These are phyloP conservation scores for Axilococcus clingmanii DNA, from an alignment of 139 green algal species.

Conservation along the genomic window DNA sequence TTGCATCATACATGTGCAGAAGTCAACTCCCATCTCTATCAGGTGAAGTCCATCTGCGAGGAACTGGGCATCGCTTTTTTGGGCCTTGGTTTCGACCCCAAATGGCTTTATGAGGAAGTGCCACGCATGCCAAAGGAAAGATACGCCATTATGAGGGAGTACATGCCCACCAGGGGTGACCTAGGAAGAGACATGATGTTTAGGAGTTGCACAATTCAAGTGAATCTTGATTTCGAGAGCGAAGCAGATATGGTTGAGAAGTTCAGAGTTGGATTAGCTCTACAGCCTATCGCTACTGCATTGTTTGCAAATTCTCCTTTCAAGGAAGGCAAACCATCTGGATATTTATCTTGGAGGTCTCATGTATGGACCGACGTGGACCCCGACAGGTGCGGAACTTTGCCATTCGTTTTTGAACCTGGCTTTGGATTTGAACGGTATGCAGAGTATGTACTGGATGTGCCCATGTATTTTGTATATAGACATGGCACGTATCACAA, in stretches of 20 bases:
- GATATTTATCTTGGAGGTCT: slow-evolving; percentile 49
- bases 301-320: slow-evolving; percentile 98
- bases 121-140: slow-evolving; percentile 91
- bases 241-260: slow-evolving; percentile 97
- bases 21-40: slow-evolving; percentile 88
- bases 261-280: slow-evolving; percentile 86
- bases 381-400: slow-evolving; percentile 64
- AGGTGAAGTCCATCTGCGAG: slow-evolving; percentile 45
- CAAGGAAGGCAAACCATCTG: slow-evolving; percentile 81
- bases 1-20: slow-evolving; percentile 94
- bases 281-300: slow-evolving; percentile 94
- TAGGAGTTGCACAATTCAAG: slow-evolving; percentile 94
- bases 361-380: slow-evolving; percentile 93
- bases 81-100: slow-evolving; percentile 85
- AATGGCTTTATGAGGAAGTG: slow-evolving; percentile 71
- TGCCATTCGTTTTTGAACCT: slow-evolving; percentile 94
- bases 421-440: slow-evolving; percentile 89
- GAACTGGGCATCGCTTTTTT: slow-evolving; percentile 58
- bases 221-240: slow-evolving; percentile 95
- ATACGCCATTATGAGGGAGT: slow-evolving; percentile 65
- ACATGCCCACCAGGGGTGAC: slow-evolving; percentile 87
- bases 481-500: slow-evolving; percentile 84
- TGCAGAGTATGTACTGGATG: slow-evolving; percentile 89
- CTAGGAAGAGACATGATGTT: slow-evolving; percentile 99
- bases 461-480: slow-evolving; percentile 99